phyloP scores from a whole-genome alignment of 176 grass and related monocot genomes.

The Raddia distichophylla region DNA sequence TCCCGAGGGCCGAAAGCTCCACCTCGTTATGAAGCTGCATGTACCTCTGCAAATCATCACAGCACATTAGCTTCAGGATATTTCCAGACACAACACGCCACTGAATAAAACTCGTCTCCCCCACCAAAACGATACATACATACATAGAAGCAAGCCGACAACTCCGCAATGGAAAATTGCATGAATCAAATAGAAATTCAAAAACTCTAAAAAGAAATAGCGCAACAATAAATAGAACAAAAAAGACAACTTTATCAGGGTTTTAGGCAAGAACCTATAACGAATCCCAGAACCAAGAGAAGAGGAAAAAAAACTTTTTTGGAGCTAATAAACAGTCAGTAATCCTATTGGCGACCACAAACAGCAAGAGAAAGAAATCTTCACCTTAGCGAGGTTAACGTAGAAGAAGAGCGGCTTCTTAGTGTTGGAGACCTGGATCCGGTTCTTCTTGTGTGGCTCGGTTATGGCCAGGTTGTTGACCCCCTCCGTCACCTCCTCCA shows the following conservation, averaged over 20 bases:
- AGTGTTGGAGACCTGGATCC: conserved; percentile 94
- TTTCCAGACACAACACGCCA: background rate
- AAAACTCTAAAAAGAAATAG: background rate
- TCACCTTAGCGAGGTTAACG: conserved; percentile 93
- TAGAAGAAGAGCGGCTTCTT: conserved; percentile 96
- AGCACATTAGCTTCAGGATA: conserved; percentile 17
- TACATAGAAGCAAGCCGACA: background rate
- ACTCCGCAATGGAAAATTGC: background rate
- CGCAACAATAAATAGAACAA: background rate
- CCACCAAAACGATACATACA: background rate
- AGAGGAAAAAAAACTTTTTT: background rate
- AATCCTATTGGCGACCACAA: background rate
- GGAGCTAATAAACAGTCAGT: background rate
- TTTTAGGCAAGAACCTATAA: conserved; percentile 7
- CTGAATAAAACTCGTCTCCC: background rate
- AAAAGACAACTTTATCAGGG: background rate
- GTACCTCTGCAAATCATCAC: conserved; percentile 72
- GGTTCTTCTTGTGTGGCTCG: conserved; percentile 78
- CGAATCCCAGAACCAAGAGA: background rate
- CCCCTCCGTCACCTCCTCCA: conserved; percentile 85
- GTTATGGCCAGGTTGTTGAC: conserved; percentile 75
- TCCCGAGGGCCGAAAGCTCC: conserved; percentile 93
- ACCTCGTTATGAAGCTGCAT: conserved; percentile 93
- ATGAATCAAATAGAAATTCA: background rate
- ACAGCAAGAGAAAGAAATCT: background rate